Conservation (phyloP, 352 stramenopile genomes). For the Pythium biforme region DNA sequence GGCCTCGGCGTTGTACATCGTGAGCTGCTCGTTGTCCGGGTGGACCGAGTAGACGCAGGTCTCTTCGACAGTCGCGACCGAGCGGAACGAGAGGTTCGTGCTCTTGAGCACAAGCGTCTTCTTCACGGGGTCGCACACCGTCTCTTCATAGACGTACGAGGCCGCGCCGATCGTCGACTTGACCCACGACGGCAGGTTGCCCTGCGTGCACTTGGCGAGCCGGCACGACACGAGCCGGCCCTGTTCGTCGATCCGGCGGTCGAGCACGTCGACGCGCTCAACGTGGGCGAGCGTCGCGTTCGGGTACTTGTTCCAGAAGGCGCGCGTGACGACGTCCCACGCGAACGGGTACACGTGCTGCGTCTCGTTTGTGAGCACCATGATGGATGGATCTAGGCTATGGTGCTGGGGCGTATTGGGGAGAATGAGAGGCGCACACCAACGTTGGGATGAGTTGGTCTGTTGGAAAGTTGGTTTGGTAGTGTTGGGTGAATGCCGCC, state of each 20-base stretch:
- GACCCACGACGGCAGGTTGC: slow-evolving; percentile 74
- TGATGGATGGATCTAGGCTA: slow-evolving; percentile 12
- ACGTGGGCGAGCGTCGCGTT: slow-evolving; percentile 77
- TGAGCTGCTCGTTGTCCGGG: slow-evolving; percentile 49
- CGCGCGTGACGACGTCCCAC: slow-evolving; percentile 82
- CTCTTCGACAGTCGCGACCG: slow-evolving; percentile 77
- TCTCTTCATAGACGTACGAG: slow-evolving; percentile 84
- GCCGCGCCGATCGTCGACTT: slow-evolving; percentile 58
- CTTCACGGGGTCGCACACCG: slow-evolving; percentile 59
- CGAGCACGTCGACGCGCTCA: slow-evolving; percentile 81
- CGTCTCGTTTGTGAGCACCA: slow-evolving; percentile 80
- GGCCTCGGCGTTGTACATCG: slow-evolving; percentile 66
- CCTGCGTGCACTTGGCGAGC: slow-evolving; percentile 74
- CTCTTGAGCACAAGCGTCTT: slow-evolving; percentile 77
- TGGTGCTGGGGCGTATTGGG: neutral
- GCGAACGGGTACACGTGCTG: slow-evolving; percentile 76
- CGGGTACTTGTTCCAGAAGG: slow-evolving; percentile 90
- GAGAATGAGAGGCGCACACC: too few relatives aligned
- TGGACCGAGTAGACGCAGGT: slow-evolving; percentile 81
- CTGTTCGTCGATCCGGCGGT: slow-evolving; percentile 63
- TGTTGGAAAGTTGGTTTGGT: slow-evolving; percentile 1
- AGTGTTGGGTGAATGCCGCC: neutral
- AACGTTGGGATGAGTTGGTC: too few relatives aligned
- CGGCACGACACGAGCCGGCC: slow-evolving; percentile 65
- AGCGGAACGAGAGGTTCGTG: slow-evolving; percentile 80